A percentile compares a stretch with the other conserved stretches of the same genome.
Evolutionary conservation across 768 basidiomycete genomes (phyloP).

Genomic region (Boletus huronensis): DNA sequence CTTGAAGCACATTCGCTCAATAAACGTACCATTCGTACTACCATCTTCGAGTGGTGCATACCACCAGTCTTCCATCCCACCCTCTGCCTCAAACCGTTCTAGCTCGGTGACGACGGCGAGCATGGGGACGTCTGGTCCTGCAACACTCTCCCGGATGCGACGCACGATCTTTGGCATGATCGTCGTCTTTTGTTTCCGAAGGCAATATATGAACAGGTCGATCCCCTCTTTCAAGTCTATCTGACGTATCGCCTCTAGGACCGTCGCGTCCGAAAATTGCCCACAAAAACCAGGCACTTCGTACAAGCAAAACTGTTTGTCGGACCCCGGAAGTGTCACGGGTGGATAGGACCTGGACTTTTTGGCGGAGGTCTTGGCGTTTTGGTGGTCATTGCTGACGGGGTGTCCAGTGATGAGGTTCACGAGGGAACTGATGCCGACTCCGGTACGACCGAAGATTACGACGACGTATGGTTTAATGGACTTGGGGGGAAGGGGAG

Average conservation of each 20-base stretch:
- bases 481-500: neutral
- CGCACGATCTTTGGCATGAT: slow-evolving; percentile 12
- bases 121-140: slow-evolving; percentile 10
- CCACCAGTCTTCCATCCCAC: slow-evolving; percentile 35
- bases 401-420: slow-evolving; percentile 26
- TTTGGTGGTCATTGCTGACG: slow-evolving; percentile 11
- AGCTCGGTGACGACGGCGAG: slow-evolving; percentile 28
- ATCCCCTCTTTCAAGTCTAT: slow-evolving; percentile 16
- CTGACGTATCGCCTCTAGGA: slow-evolving; percentile 15
- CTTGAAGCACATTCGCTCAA: slow-evolving; percentile 21
- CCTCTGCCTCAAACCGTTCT: slow-evolving; percentile 15
- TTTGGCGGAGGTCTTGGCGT: neutral
- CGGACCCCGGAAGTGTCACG: neutral
- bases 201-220: slow-evolving; percentile 26
- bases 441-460: slow-evolving; percentile 28
- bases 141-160: slow-evolving; percentile 1
- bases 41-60: neutral
- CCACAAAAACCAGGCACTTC: slow-evolving; percentile 24
- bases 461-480: slow-evolving; percentile 21
- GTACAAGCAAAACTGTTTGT: slow-evolving; percentile 13
- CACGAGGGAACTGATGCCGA: slow-evolving; percentile 28
- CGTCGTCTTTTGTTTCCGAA: slow-evolving; percentile 17
- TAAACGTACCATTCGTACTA: slow-evolving; percentile 27
- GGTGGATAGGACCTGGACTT: neutral
- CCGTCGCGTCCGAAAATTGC: neutral